Evolutionary conservation across 305 asterid genomes (phyloP).

Genomic region (Fraxinus platypoda): DNA sequence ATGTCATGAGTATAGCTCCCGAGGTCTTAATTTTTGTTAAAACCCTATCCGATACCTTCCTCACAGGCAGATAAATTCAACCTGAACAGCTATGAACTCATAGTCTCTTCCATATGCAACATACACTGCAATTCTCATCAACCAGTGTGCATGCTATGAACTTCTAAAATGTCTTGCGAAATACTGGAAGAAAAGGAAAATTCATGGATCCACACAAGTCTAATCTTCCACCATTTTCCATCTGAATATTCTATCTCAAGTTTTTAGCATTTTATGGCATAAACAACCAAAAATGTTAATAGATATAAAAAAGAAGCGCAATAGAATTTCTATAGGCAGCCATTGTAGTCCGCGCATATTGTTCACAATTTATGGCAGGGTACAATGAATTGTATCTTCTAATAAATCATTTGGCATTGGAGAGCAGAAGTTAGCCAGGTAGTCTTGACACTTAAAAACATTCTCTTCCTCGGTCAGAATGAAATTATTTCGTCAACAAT

Average conservation of each 20-base stretch:
- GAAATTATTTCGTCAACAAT: not conserved
- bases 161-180: not conserved
- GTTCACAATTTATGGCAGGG: not conserved
- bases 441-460: not conserved
- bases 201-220: not conserved
- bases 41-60: not conserved
- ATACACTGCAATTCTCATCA: not conserved
- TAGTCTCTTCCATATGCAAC: not conserved
- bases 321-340: not conserved
- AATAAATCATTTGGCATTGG: not conserved
- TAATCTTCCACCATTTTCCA: not conserved
- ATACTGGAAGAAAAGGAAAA: not conserved
- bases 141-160: not conserved
- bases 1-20: not conserved
- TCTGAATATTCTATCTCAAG: not conserved
- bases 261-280: not conserved
- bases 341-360: not conserved
- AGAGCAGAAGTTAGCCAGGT: not conserved
- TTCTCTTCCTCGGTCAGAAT: not conserved
- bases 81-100: not conserved
- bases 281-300: not conserved
- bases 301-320: not conserved
- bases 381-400: not conserved
- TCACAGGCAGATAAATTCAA: not conserved
- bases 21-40: not conserved